These are phyloP conservation scores for Starmerella bombi DNA, from an alignment of 805 yeast species.

Conservation along the genomic window DNA sequence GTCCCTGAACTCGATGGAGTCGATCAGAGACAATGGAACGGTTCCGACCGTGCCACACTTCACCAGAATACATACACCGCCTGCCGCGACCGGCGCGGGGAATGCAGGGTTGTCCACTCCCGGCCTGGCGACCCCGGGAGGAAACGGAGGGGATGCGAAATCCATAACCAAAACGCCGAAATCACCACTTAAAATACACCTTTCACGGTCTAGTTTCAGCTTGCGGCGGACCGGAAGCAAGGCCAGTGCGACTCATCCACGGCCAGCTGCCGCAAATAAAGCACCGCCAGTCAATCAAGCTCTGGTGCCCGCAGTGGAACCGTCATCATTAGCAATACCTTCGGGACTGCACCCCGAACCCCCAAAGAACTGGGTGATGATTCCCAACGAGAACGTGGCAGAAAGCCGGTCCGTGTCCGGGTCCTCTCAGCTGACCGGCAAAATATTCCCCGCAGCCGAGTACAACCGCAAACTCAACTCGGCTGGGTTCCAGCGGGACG, in stretches of 20 bases:
- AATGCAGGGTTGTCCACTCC: neutral
- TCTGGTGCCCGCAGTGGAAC: no score
- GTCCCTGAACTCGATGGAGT: constrained; percentile 7
- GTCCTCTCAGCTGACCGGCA: constrained; percentile 20
- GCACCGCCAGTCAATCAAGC: no score
- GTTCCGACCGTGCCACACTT: no score
- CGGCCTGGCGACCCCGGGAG: neutral
- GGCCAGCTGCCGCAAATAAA: no score
- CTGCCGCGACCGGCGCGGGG: neutral
- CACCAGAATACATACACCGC: neutral
- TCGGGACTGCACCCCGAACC: no score
- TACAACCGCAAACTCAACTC: constrained; percentile 22
- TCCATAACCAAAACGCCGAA: constrained; percentile 8
- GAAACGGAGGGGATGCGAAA: neutral
- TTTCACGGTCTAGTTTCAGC: constrained; percentile 15
- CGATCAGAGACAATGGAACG: neutral
- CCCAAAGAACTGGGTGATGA: constrained; percentile 9
- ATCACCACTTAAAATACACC: constrained; percentile 13
- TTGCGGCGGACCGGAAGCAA: constrained; percentile 11
- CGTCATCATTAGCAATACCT: no score
- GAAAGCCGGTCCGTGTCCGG: constrained; percentile 20
- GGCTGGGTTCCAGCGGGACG: constrained; percentile 22
- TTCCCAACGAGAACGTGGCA: constrained; percentile 16
- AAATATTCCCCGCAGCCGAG: constrained; percentile 21
- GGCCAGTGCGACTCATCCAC: constrained; percentile 2